Evolutionary conservation across 306 rosid genomes (phyloP), one percentile per base, ranked within the genome.

Genomic region (Betula pendula): DNA sequence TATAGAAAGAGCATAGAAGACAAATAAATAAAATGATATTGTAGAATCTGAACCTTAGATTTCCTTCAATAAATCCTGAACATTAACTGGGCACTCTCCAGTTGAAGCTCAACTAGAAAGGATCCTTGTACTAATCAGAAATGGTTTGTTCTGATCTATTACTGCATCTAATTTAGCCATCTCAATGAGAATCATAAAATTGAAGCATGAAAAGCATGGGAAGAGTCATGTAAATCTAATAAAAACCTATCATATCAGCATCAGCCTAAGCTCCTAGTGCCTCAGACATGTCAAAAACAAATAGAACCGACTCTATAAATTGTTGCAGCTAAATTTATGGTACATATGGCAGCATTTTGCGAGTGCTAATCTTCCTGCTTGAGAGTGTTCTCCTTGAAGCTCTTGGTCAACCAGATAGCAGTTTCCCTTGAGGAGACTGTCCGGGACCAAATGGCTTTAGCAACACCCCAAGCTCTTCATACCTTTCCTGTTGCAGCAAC

Each of bases 401-500:
- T 96, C 83, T 96, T 96, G 44, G 96, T 85, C 88, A 96, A 87
- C 99, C 99, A 96, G 73, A 96, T 96, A 27, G 99, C 99, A 77
- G 99, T 96, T 91, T 96, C 99, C 75, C 99, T 89, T 1, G 99
- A 96, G 70, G 97, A 93, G 81, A 91, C 99, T 82, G 92, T 96
- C 85, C 99, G 0, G 97, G 98, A 8, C 99, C 99, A 74, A 96
- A 96, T 45, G 99, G 99, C 87, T 91, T 96, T 80, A 96, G 76
- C 87, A 96, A 78, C 76, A 96, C 99, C 75, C 98, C 99, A 5
- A 96, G 96, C 85, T 96, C 99, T 10, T 92, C 98, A 49, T 96
- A 96, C 75, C 94, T 86, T 84, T 88, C 92, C 10, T 91, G 93
- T 73, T 88, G 93, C 12, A 92, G 97, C 84, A 96, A 84, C 76